These are phyloP conservation scores for Coemansia sp. DNA, from an alignment of 192 early-diverging fungal species.

Conservation along the genomic window DNA sequence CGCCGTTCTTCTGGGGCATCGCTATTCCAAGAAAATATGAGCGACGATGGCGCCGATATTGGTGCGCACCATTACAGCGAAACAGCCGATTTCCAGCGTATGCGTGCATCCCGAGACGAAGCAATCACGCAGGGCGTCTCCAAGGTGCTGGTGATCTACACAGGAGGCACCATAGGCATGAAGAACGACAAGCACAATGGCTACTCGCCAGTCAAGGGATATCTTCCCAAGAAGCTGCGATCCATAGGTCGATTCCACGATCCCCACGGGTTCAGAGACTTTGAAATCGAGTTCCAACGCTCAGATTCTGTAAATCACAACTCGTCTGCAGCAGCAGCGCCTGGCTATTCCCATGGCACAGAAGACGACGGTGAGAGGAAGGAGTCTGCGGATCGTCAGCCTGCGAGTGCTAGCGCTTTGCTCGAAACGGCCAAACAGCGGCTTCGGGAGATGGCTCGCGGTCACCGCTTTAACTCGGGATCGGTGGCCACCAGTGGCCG, in stretches of 20 bases:
- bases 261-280: constrained; percentile 49
- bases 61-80: constrained; percentile 53
- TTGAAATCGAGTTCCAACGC: constrained; percentile 53
- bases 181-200: constrained; percentile 67
- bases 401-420: constrained; percentile 22
- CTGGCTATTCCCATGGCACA: background rate
- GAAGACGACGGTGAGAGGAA: background rate
- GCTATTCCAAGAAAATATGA: background rate
- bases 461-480: constrained; percentile 7
- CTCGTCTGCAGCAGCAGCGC: constrained; percentile 2
- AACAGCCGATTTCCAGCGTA: constrained; percentile 56
- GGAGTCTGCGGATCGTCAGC: background rate
- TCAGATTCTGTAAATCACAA: constrained; percentile 16
- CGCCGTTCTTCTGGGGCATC: background rate
- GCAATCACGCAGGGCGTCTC: constrained; percentile 74
- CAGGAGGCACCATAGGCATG: constrained; percentile 95
- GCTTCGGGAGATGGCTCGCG: constrained; percentile 34
- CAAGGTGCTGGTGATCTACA: constrained; percentile 87
- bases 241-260: constrained; percentile 84
- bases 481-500: background rate
- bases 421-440: constrained; percentile 37
- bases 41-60: constrained; percentile 17
- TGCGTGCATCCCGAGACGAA: constrained; percentile 57
- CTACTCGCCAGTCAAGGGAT: constrained; percentile 77
- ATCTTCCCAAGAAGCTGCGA: constrained; percentile 74